phyloP scores from a whole-genome alignment of 108 stramenopile species.

The Bacterosira constricta region DNA sequence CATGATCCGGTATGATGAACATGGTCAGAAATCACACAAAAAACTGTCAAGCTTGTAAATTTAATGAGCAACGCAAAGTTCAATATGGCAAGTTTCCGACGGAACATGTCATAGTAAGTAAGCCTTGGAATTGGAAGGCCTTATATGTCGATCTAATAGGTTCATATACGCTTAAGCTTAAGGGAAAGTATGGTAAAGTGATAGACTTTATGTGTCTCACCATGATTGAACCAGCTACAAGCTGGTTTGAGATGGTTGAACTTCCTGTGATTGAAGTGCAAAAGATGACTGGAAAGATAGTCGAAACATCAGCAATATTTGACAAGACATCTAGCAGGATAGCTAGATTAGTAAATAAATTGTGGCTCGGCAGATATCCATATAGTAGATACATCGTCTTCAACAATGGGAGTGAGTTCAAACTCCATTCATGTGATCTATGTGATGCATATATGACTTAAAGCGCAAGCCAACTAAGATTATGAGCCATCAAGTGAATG shows the following conservation, averaged over 20 bases:
- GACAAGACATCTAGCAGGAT: slow-evolving; percentile 15
- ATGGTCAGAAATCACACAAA: neutral
- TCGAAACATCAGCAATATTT: neutral
- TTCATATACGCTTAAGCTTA: neutral
- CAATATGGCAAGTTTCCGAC: slow-evolving; percentile 3
- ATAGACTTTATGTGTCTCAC: too few relatives aligned
- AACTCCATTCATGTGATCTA: slow-evolving; percentile 16
- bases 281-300: neutral
- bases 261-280: neutral
- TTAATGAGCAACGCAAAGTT: neutral
- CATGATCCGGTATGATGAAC: neutral
- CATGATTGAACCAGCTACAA: too few relatives aligned
- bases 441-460: slow-evolving; percentile 5
- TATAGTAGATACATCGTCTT: slow-evolving; percentile 14
- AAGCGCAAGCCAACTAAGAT: too few relatives aligned
- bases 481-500: slow-evolving; percentile 25
- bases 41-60: neutral
- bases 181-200: slow-evolving; percentile 1
- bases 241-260: too few relatives aligned
- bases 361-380: slow-evolving; percentile 50
- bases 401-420: slow-evolving; percentile 50
- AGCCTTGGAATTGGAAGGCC: neutral
- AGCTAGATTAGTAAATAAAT: slow-evolving; percentile 11
- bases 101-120: neutral
- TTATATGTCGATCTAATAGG: slow-evolving; percentile 5